Evolutionary conservation across 2,329 filamentous ascomycete species (phyloP).

Genomic region (Ceratocystis smalleyi): DNA sequence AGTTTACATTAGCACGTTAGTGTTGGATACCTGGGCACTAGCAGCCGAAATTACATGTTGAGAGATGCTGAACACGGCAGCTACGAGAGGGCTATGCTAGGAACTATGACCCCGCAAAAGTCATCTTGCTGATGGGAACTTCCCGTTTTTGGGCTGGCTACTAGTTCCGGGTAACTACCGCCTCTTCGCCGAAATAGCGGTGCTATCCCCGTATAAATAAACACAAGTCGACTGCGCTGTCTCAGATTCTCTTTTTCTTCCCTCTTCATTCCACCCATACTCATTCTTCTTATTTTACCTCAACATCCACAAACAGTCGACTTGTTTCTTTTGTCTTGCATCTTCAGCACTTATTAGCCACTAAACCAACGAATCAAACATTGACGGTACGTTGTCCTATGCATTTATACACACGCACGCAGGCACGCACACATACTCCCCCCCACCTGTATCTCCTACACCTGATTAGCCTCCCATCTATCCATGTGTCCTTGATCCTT

Average conservation of each 20-base stretch:
- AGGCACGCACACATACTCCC: not conserved
- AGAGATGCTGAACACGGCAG: not conserved
- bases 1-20: not conserved
- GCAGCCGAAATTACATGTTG: not conserved
- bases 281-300: not conserved
- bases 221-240: not conserved
- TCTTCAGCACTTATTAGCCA: not conserved
- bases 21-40: not conserved
- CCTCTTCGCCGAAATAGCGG: not conserved
- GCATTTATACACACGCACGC: no score
- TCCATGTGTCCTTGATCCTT: not conserved
- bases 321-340: not conserved
- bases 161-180: not conserved
- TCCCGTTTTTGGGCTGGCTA: not conserved
- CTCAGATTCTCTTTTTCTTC: not conserved
- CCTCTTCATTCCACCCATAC: not conserved
- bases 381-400: not conserved
- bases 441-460: not conserved
- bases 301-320: not conserved
- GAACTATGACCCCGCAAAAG: not conserved
- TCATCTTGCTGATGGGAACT: not conserved
- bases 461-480: not conserved
- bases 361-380: not conserved
- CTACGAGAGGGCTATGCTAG: not conserved
- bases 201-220: constrained; percentile 1